A percentile compares a stretch with the other conserved stretches of the same genome.
phyloP scores from a whole-genome alignment of 805 yeast species.

The Nakazawaea ernobii region DNA sequence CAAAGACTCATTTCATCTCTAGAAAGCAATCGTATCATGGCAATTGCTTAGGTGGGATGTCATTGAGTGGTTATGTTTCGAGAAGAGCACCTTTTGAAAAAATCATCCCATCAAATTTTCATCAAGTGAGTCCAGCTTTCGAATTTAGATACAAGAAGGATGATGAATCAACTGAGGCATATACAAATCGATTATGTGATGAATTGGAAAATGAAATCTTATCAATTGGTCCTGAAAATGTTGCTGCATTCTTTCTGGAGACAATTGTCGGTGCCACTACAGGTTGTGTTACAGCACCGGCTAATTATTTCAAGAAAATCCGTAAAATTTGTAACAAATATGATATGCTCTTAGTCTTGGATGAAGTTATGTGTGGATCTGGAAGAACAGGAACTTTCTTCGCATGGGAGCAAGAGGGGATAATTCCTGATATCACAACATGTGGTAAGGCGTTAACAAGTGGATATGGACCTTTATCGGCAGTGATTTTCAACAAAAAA shows the following conservation, averaged over 20 bases:
- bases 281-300: constrained; percentile 14
- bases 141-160: constrained; percentile 14
- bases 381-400: constrained; percentile 43
- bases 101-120: constrained; percentile 12
- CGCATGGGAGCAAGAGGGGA: constrained; percentile 37
- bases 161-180: constrained; percentile 13
- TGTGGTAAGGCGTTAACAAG: constrained; percentile 45
- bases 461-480: constrained; percentile 46
- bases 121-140: constrained; percentile 17
- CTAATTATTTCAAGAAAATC: constrained; percentile 33
- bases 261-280: constrained; percentile 20
- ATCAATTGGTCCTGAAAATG: constrained; percentile 19
- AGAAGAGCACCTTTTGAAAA: constrained; percentile 14
- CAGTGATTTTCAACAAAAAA: constrained; percentile 35
- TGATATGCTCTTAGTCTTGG: constrained; percentile 39
- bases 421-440: constrained; percentile 42
- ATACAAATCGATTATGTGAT: constrained; percentile 13
- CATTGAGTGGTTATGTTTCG: constrained; percentile 14
- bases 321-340: constrained; percentile 42
- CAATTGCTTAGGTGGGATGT: constrained; percentile 16
- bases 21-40: constrained; percentile 21
- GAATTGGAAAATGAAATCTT: constrained; percentile 20
- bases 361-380: constrained; percentile 52
- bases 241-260: constrained; percentile 20
- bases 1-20: constrained; percentile 17